Conservation (phyloP, 106 monocot genomes). For the Allium fistulosum region DNA sequence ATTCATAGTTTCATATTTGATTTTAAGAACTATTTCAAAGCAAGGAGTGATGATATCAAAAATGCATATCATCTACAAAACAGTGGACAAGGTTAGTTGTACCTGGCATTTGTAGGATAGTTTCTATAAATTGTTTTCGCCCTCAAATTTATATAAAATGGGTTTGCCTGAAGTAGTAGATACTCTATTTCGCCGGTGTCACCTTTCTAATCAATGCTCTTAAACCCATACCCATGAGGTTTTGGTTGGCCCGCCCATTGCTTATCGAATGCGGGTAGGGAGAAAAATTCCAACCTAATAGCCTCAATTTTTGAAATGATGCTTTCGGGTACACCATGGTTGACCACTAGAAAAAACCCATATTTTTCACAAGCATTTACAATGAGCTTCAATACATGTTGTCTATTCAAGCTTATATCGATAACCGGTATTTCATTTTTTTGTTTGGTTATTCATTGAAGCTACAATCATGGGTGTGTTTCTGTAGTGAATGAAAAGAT, state of each 20-base stretch:
- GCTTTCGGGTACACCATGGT: conserved; percentile 38
- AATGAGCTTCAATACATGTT: conserved; percentile 10
- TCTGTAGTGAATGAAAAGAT: neutral
- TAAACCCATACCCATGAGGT: conserved; percentile 58
- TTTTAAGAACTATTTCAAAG: no score
- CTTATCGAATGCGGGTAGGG: conserved; percentile 37
- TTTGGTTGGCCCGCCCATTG: conserved; percentile 40
- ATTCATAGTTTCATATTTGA: no score
- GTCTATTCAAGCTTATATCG: conserved; percentile 20
- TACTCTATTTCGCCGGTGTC: conserved; percentile 76
- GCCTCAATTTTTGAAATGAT: conserved; percentile 31
- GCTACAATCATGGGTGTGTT: conserved; percentile 14
- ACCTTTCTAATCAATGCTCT: conserved; percentile 50
- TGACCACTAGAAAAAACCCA: conserved; percentile 68
- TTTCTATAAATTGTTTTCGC: conserved; percentile 25
- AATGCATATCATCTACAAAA: no score
- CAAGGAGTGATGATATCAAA: no score
- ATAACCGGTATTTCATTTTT: conserved; percentile 17
- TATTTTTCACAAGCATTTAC: conserved; percentile 42
- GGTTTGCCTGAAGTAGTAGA: conserved; percentile 58
- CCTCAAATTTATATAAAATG: conserved; percentile 25
- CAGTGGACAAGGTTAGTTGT: neutral
- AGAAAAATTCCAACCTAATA: conserved; percentile 32
- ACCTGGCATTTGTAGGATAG: conserved; percentile 50
- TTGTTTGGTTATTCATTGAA: neutral